Evolutionary conservation across 2,329 filamentous ascomycete species (phyloP), one percentile per base, ranked within the genome.

Genomic region (Scopulariopsis brevicaulis): DNA sequence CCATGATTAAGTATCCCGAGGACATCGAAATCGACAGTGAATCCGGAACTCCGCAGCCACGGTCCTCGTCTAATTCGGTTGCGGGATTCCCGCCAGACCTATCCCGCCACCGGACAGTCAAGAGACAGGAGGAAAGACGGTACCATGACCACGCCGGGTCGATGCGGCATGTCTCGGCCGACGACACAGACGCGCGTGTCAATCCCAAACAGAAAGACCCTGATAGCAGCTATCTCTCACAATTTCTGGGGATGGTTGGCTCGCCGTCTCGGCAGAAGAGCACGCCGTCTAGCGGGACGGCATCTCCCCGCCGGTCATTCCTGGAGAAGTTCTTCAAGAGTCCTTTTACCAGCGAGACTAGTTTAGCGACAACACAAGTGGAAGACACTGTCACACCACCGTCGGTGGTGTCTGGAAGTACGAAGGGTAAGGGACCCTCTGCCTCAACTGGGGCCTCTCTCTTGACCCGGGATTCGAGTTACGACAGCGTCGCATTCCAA

Each of bases 81-180:
- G 1, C 54, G 57, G 4, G 63, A 62, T 62, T 59, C 69, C 54
- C 59, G 63, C 55, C 68, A 63, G 32, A 74, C 60, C 34, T 69
- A 64, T 64, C 66, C 7, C 64, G 66, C 11, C 76, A 78, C 62
- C 67, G 76, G 14, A 75, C 73, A 1, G 68, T 77, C 40, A 71
- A 67, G 60, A 69, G 67, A 57, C 66, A 71, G 35, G 67, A 73
- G 54, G 65, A 65, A 22, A 67, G 69, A 51, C 71, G 74, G 18
- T 77, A 78, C 55, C 71, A 68, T 54, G 74, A 78, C 58, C 70
- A 67, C 14, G 72, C 70, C 12, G 75, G 76, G 4, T 68, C 77
- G 3, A 79, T 73, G 71, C 69, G 77, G 60, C 71, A 74, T 5
- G 63, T 69, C 1, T 62, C 65, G 22, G 67, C 64, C 28, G 68